Conservation (phyloP, 805 yeast genomes). For the Suhomyces pyralidae region DNA sequence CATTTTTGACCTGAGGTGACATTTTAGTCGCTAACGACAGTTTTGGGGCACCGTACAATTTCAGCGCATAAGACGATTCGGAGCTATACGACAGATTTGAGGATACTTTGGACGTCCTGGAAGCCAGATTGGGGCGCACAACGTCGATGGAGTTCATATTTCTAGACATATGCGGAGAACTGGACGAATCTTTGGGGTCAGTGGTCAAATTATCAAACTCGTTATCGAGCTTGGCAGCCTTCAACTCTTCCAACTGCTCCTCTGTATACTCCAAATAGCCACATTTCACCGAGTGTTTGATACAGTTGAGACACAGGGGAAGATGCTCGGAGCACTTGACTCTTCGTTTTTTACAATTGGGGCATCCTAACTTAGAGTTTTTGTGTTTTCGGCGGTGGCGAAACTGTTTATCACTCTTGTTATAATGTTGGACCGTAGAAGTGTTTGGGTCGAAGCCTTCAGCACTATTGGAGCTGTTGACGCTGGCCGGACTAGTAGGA, state of each 20-base stretch:
- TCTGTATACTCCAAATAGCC: constrained; percentile 36
- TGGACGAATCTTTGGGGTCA: background rate
- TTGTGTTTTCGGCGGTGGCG: constrained; percentile 20
- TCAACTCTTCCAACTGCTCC: constrained; percentile 29
- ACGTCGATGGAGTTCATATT: background rate
- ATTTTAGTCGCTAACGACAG: background rate
- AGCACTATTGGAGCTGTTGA: background rate
- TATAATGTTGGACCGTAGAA: background rate
- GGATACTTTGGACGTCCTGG: background rate
- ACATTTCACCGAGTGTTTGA: constrained; percentile 39
- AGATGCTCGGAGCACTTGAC: constrained; percentile 47
- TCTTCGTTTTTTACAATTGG: constrained; percentile 47
- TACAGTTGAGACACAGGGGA: constrained; percentile 38
- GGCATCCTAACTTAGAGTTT: constrained; percentile 42
- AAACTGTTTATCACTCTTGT: constrained; percentile 4
- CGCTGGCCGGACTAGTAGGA: background rate
- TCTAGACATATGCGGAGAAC: background rate
- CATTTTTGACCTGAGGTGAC: background rate
- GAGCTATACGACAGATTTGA: background rate
- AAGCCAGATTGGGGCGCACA: background rate
- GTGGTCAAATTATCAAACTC: constrained; percentile 5
- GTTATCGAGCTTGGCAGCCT: constrained; percentile 13
- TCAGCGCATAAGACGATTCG: background rate
- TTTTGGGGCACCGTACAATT: background rate
- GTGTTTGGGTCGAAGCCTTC: background rate